Evolutionary conservation across 192 early-diverging fungal species (phyloP), one percentile per base, ranked within the genome.

Genomic region (Backusella macrospora): DNA sequence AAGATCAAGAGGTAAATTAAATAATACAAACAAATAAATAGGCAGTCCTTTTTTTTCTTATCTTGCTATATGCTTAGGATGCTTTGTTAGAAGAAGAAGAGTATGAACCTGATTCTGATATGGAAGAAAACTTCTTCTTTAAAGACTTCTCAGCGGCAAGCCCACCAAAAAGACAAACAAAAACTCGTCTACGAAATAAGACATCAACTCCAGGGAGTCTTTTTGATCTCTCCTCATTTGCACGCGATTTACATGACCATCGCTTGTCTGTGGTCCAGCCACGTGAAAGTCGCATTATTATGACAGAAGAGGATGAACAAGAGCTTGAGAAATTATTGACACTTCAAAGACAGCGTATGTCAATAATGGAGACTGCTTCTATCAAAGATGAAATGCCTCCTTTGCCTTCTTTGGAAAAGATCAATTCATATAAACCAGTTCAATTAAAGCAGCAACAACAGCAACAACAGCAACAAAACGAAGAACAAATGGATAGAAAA

Each of bases 61-160:
- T 21, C 15, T 21, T 7, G 9, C 8, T 55, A 9, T 55, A 21
- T 48, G 3, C 21, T 10, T 55, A 55, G 49, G 49, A 55, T 55
- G 21, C 18, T 10, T 12, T 21, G 9, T 55, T 55, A 38, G 39
- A 67, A 16, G 66, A 68, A 49, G 65, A 68, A n/a, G 23, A 73
- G 7, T 48, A 64, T n/a, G 72, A 73, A 26, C 62, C 40, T 18
- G 72, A 73, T 43, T 73, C 72, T 15, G 72, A 73, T 14, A 21
- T 49, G 21, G 72, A 78, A 39, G 77, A 78, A 62, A 65, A 78
- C 40, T 73, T 47, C 37, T 78, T 78, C 39, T 73, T 78, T 23
- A 73, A 78, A 34, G 77, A 78, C 34, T 78, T 78, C 64, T 65
- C 72, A 6, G 46, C 52, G 16, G 67, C 70, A 12, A 47, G 38